These are phyloP conservation scores for Tuber umbilicatum DNA, from an alignment of 495 filamentous ascomycete genomes.

Conservation along the genomic window DNA sequence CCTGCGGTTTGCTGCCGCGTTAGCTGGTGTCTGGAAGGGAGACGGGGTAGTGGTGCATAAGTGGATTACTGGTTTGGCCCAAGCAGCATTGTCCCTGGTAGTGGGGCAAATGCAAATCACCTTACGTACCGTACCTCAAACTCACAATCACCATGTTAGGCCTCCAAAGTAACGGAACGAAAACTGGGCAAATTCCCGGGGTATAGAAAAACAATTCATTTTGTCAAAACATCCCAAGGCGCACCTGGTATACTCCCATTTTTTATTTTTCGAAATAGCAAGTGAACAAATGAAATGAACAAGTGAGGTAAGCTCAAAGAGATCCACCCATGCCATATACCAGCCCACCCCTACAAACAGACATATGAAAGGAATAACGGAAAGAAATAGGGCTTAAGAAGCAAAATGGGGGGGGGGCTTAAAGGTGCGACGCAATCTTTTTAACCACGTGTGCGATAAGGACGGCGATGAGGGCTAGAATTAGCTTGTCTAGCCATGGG, in stretches of 20 bases:
- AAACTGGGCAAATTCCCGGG: not conserved
- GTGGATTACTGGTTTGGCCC: not conserved
- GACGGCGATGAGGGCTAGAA: conserved; percentile 49
- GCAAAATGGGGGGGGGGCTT: not conserved
- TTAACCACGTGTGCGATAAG: conserved; percentile 36
- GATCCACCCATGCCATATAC: not conserved
- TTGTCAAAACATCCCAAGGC: not conserved
- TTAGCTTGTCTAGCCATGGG: conserved; percentile 55
- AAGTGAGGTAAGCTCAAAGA: not conserved
- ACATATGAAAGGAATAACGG: not conserved
- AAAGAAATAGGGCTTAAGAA: no score
- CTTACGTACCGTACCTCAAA: not conserved
- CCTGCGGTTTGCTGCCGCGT: not conserved
- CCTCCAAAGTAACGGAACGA: not conserved
- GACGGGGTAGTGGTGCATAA: not conserved
- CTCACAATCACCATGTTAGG: not conserved
- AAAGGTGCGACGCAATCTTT: not conserved
- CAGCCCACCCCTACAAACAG: not conserved
- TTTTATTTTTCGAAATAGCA: not conserved
- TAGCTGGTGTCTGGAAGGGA: not conserved
- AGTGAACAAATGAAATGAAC: not conserved
- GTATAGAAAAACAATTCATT: not conserved
- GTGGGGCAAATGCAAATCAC: not conserved
- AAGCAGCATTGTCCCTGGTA: no score
- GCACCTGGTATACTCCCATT: not conserved